Conservation (phyloP, 2,329 filamentous ascomycete genomes). For the Cadophora gregata region DNA sequence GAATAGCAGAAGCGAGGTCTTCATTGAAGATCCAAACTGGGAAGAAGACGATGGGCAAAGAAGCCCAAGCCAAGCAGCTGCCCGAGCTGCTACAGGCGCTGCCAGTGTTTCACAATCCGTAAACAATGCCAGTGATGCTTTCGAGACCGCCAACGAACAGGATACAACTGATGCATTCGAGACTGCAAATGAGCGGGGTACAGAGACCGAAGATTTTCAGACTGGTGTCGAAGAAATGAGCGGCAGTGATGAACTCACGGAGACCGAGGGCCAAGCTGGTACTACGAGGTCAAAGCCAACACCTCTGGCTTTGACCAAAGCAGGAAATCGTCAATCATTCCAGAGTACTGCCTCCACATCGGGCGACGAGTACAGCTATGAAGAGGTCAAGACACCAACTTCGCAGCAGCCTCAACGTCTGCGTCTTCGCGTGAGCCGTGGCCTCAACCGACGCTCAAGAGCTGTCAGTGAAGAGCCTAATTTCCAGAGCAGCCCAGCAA, state of each 20-base stretch:
- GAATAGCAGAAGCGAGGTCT: slow-evolving; percentile 76
- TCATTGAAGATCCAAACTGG: slow-evolving; percentile 84
- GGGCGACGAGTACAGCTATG: slow-evolving; percentile 73
- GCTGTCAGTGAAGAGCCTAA: slow-evolving; percentile 64
- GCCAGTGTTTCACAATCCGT: slow-evolving; percentile 29
- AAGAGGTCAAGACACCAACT: slow-evolving; percentile 65
- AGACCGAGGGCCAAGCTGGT: slow-evolving; percentile 69
- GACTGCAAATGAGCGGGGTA: slow-evolving; percentile 79
- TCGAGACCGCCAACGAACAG: slow-evolving; percentile 84
- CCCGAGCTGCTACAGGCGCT: slow-evolving; percentile 43
- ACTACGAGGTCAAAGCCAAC: slow-evolving; percentile 47
- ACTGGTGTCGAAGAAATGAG: slow-evolving; percentile 85
- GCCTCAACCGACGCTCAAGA: slow-evolving; percentile 64
- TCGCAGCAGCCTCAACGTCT: slow-evolving; percentile 70
- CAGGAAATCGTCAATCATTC: slow-evolving; percentile 70
- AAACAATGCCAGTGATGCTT: slow-evolving; percentile 67
- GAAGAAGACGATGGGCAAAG: slow-evolving; percentile 73
- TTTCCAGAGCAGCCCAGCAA: slow-evolving; percentile 64
- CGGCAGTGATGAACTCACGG: slow-evolving; percentile 77
- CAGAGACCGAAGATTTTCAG: slow-evolving; percentile 94
- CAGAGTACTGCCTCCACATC: slow-evolving; percentile 91
- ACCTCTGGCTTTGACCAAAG: slow-evolving; percentile 52
- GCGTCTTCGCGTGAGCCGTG: slow-evolving; percentile 73
- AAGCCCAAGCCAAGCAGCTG: slow-evolving; percentile 59
- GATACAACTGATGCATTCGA: slow-evolving; percentile 74